Percentiles rank a stretch among this genome's conserved stretches.
phyloP scores from a whole-genome alignment of 2,329 filamentous ascomycete genomes.

The Hortaea werneckii region DNA sequence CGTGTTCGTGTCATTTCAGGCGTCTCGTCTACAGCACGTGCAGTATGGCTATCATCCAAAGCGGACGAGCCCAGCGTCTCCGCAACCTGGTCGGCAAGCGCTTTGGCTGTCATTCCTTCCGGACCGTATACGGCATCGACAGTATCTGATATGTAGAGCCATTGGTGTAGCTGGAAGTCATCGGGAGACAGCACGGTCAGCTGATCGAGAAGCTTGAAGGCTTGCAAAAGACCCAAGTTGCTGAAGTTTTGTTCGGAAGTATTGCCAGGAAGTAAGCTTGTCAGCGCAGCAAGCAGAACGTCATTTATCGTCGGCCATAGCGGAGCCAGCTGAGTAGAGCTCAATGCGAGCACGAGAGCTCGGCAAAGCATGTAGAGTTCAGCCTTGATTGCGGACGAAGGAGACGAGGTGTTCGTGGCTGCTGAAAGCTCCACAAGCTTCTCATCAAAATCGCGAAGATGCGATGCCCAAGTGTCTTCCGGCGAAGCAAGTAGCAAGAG shows the following conservation, averaged over 20 bases:
- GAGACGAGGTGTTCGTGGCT: slow-evolving; percentile 79
- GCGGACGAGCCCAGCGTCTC: slow-evolving; percentile 48
- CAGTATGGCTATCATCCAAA: slow-evolving; percentile 20
- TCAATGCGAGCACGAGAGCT: slow-evolving; percentile 68
- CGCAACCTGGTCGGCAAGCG: slow-evolving; percentile 74
- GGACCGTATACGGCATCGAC: slow-evolving; percentile 90
- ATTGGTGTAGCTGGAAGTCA: slow-evolving; percentile 96
- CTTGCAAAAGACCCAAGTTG: slow-evolving; percentile 69
- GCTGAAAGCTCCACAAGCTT: slow-evolving; percentile 78
- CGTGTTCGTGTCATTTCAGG: background rate
- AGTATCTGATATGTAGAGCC: slow-evolving; percentile 94
- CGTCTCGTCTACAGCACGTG: background rate
- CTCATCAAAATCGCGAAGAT: slow-evolving; percentile 63
- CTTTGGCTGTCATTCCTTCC: slow-evolving; percentile 55
- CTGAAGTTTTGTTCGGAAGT: slow-evolving; percentile 57
- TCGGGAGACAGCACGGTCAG: slow-evolving; percentile 81
- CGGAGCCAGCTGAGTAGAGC: slow-evolving; percentile 66
- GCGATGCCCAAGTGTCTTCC: slow-evolving; percentile 68
- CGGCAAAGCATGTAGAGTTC: slow-evolving; percentile 85
- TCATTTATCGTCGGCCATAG: slow-evolving; percentile 86
- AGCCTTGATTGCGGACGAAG: slow-evolving; percentile 77
- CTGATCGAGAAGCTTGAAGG: slow-evolving; percentile 84
- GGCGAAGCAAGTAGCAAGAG: slow-evolving; percentile 67
- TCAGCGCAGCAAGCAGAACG: slow-evolving; percentile 71
- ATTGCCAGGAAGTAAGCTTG: slow-evolving; percentile 59